Base-by-base conservation (phyloP, 192 early-diverging fungal genomes). In the Coemansia sp. region DNA sequence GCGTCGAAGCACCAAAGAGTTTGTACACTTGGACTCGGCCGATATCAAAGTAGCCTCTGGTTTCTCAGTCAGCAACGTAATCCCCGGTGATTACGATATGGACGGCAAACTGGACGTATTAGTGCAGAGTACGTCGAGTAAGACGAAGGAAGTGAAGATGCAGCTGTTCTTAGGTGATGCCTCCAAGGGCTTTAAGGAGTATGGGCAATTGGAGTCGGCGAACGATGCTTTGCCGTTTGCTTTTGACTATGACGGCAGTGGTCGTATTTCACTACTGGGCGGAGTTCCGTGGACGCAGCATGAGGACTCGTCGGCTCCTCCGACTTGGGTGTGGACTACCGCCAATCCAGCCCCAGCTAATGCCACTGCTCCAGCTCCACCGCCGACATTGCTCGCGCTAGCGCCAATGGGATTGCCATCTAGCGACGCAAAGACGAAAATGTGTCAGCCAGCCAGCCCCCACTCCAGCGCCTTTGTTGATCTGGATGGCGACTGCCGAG, bases 391-490 rank as follows among this genome's bases (percentile, higher is more conserved):
- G 50, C 72, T 64, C 65, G 49, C 27, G 11, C 27, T 74, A 34
- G 44, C 16, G 53, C 29, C 62, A 7, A 68, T 80, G 29, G 44
- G 53, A 16, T 33, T 67, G 39, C 40, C 66, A 20, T 53, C 73
- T 5, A 12, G 64, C 24, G 44, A 65, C 55, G 39, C 63, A 60
- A 34, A 78, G 31, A 60, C 70, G 34, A 33, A 74, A 18, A 82
- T 87, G 55, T 97, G 95, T 73, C 81, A 49, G 44, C 85, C 89
- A n/a, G 76, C 91, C 15, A 69, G 87, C 49, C 93, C 93, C n/a
- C 94, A 97, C 72, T 95, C 95, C 0, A 95, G 91, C 77, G 95
- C 95, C 5, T 98, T 96, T 87, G 69, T 98, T 1, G 96, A 98
- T 78, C 74, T 98, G 33, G 85, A 98, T 69, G 96, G 96, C 27